Evolutionary conservation across 352 stramenopile species (phyloP).

Genomic region (Phytopythium litorale): DNA sequence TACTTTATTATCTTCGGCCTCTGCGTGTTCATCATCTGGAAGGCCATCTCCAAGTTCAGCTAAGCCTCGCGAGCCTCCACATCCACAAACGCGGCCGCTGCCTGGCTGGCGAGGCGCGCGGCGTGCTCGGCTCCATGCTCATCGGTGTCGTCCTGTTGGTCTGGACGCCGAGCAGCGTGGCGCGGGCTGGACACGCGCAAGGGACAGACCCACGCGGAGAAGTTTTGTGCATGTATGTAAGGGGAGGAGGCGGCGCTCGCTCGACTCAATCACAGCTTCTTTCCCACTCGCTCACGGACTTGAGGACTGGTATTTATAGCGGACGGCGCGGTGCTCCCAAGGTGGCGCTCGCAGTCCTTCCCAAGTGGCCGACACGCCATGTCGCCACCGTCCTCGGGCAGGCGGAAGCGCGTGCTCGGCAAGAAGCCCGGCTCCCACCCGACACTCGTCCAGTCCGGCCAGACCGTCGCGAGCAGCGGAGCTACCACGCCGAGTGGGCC

Average conservation of each 20-base stretch:
- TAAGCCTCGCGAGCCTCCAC: constrained; percentile 6
- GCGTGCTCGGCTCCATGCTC: not conserved
- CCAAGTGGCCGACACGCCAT: not conserved
- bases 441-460: constrained; percentile 23
- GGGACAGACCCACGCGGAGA: not conserved
- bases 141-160: not conserved
- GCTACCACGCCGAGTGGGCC: not conserved
- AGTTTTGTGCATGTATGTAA: constrained; percentile 7
- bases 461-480: constrained; percentile 23
- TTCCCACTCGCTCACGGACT: not conserved
- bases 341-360: not conserved
- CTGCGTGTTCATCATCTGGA: constrained; percentile 66
- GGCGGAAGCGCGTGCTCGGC: constrained; percentile 14
- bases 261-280: not conserved
- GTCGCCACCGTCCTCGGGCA: constrained; percentile 4
- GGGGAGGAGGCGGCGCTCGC: not conserved
- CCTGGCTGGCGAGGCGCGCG: not conserved
- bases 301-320: constrained; percentile 6
- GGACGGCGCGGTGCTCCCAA: not conserved
- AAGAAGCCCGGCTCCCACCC: constrained; percentile 21
- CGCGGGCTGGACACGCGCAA: not conserved
- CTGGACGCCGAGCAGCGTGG: not conserved
- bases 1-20: constrained; percentile 81
- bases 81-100: not conserved
- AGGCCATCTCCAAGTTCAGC: constrained; percentile 60